A percentile compares a stretch with the other conserved stretches of the same genome.
Conservation (phyloP, 441 rosid species). For the Populus trichocarpa region DNA sequence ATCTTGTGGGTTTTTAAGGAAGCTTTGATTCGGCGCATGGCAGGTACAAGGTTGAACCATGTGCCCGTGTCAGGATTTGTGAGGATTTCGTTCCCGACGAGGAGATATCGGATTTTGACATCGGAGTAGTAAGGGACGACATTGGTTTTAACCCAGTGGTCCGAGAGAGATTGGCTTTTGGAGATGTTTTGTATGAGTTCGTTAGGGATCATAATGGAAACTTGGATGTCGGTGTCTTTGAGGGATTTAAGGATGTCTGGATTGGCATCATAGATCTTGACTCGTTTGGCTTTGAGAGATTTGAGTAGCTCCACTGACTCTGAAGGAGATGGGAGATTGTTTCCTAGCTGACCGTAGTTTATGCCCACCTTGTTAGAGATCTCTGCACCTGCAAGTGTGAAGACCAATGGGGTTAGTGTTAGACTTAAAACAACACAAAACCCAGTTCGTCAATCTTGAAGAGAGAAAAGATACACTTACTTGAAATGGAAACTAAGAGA, state of each 20-base stretch:
- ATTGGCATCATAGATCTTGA: conserved; percentile 82
- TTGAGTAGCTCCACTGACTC: conserved; percentile 53
- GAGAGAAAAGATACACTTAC: conserved; percentile 22
- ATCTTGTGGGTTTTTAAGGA: conserved; percentile 41
- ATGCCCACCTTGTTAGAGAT: conserved; percentile 60
- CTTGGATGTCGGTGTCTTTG: conserved; percentile 48
- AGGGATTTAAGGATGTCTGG: conserved; percentile 65
- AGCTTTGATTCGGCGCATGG: conserved; percentile 59
- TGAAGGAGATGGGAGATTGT: conserved; percentile 69
- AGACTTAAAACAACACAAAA: not conserved
- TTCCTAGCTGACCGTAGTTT: conserved; percentile 79
- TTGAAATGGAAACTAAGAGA: conserved; percentile 36
- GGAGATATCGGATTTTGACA: conserved; percentile 81
- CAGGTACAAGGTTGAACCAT: conserved; percentile 64
- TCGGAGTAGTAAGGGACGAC: conserved; percentile 18
- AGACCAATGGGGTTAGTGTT: not conserved
- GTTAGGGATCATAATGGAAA: conserved; percentile 83
- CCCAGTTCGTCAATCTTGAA: not conserved
- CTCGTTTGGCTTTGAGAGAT: conserved; percentile 59
- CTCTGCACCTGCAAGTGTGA: conserved; percentile 47
- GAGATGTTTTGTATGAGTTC: conserved; percentile 58
- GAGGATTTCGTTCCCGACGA: conserved; percentile 85
- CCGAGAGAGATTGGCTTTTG: conserved; percentile 44
- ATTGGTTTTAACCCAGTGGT: conserved; percentile 60
- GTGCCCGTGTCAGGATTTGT: conserved; percentile 39